phyloP scores from a whole-genome alignment of 2,329 filamentous ascomycete species.

The Fusarium multiceps region DNA sequence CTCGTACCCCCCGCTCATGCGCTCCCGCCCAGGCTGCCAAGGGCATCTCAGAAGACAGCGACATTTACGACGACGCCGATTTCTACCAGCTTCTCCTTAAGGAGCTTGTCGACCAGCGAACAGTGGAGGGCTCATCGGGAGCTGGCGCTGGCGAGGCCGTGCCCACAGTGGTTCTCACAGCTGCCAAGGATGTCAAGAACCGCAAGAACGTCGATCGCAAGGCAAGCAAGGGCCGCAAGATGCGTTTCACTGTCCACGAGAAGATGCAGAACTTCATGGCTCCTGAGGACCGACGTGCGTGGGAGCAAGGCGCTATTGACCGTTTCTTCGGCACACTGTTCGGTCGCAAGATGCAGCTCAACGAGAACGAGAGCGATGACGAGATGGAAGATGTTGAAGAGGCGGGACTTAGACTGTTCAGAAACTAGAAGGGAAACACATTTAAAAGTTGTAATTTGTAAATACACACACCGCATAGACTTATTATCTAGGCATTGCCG shows the following conservation, averaged over 20 bases:
- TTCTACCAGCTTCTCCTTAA: conserved; percentile 96
- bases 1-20: conserved; percentile 78
- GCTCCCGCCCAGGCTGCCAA: conserved; percentile 74
- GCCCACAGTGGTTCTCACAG: conserved; percentile 71
- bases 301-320: conserved; percentile 85
- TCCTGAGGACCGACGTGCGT: conserved; percentile 81
- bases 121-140: conserved; percentile 69
- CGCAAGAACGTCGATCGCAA: conserved; percentile 90
- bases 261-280: conserved; percentile 99
- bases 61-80: conserved; percentile 91
- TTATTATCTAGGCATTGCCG: conserved; percentile 21
- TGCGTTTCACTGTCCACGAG: conserved; percentile 94
- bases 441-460: conserved; percentile 27
- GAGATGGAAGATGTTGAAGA: conserved; percentile 66
- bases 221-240: conserved; percentile 93
- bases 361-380: conserved; percentile 66
- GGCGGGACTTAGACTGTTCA: conserved; percentile 65
- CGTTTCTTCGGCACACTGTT: conserved; percentile 80
- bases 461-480: conserved; percentile 8
- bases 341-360: conserved; percentile 74
- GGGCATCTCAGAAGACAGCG: conserved; percentile 66
- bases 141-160: conserved; percentile 56
- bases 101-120: conserved; percentile 90
- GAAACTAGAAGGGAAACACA: conserved; percentile 46
- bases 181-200: conserved; percentile 80